A percentile compares a stretch with the other conserved stretches of the same genome.
Evolutionary conservation across 2,329 filamentous ascomycete genomes (phyloP).

Genomic region (Phoma sp.): DNA sequence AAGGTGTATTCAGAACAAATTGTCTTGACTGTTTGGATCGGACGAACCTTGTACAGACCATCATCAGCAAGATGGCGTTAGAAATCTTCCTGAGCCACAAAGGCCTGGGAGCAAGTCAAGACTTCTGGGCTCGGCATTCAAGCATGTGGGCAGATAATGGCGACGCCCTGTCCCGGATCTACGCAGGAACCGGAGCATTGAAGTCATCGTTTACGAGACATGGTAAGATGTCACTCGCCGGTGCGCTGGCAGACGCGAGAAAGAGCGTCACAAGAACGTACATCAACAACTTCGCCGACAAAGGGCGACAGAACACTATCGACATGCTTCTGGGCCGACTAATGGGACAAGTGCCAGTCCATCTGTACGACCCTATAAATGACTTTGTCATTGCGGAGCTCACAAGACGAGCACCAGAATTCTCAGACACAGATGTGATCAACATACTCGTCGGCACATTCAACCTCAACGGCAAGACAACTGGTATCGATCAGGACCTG

Average conservation of each 20-base stretch:
- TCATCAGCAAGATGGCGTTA: constrained; percentile 92
- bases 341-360: constrained; percentile 82
- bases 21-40: constrained; percentile 95
- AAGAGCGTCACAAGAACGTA: constrained; percentile 95
- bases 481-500: constrained; percentile 79
- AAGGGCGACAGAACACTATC: constrained; percentile 90
- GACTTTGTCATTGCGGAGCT: constrained; percentile 86
- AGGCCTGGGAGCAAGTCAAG: constrained; percentile 71
- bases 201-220: constrained; percentile 94
- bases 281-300: constrained; percentile 97
- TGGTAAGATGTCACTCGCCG: constrained; percentile 94
- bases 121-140: constrained; percentile 92
- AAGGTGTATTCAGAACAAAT: constrained; percentile 95
- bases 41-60: constrained; percentile 94
- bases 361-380: constrained; percentile 92
- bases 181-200: constrained; percentile 92
- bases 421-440: constrained; percentile 75
- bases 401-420: constrained; percentile 71
- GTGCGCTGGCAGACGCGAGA: constrained; percentile 90
- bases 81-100: constrained; percentile 82
- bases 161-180: constrained; percentile 91
- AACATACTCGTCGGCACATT: constrained; percentile 89
- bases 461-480: constrained; percentile 89
- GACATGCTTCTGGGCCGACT: constrained; percentile 88
- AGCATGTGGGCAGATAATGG: constrained; percentile 98